These are phyloP conservation scores for Elaeis oleifera DNA, from an alignment of 202 grass and related monocot genomes.

Conservation along the genomic window DNA sequence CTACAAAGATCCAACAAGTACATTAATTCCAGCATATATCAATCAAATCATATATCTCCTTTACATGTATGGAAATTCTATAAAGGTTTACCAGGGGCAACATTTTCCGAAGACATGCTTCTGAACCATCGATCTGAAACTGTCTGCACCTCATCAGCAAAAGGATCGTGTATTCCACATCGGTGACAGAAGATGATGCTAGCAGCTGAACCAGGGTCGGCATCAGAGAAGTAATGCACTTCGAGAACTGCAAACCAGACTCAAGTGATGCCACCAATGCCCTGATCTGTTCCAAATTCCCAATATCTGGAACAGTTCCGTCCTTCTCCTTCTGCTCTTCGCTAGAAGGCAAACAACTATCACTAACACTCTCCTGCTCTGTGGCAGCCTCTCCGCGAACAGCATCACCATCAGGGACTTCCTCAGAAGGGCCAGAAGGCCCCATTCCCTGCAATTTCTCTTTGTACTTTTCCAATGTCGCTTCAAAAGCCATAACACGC, in stretches of 20 bases:
- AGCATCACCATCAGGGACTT: slow-evolving; percentile 27
- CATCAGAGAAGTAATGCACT: slow-evolving; percentile 75
- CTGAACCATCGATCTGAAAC: slow-evolving; percentile 95
- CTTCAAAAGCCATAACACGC: slow-evolving; percentile 59
- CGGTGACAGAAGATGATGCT: slow-evolving; percentile 75
- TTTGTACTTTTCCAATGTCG: slow-evolving; percentile 78
- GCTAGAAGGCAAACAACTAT: slow-evolving; percentile 73
- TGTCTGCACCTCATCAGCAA: slow-evolving; percentile 94
- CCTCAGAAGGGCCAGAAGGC: slow-evolving; percentile 26
- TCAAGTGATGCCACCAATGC: slow-evolving; percentile 94
- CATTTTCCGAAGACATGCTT: slow-evolving; percentile 80
- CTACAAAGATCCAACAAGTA: slow-evolving; percentile 30
- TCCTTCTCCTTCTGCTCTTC: slow-evolving; percentile 45
- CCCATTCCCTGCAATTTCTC: slow-evolving; percentile 74
- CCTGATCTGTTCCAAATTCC: slow-evolving; percentile 85
- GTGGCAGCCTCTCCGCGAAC: slow-evolving; percentile 25
- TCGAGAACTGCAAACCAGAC: slow-evolving; percentile 75
- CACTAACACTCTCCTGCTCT: slow-evolving; percentile 69
- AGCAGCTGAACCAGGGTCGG: slow-evolving; percentile 73
- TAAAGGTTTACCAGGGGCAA: slow-evolving; percentile 69
- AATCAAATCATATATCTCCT: slow-evolving; percentile 4
- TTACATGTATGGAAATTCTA: slow-evolving; percentile 16
- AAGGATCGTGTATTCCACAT: slow-evolving; percentile 93
- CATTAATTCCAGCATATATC: slow-evolving; percentile 9
- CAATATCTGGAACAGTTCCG: slow-evolving; percentile 50